Evolutionary conservation across 2,329 filamentous ascomycete genomes (phyloP).

Genomic region (Pseudodiploospora longispora): DNA sequence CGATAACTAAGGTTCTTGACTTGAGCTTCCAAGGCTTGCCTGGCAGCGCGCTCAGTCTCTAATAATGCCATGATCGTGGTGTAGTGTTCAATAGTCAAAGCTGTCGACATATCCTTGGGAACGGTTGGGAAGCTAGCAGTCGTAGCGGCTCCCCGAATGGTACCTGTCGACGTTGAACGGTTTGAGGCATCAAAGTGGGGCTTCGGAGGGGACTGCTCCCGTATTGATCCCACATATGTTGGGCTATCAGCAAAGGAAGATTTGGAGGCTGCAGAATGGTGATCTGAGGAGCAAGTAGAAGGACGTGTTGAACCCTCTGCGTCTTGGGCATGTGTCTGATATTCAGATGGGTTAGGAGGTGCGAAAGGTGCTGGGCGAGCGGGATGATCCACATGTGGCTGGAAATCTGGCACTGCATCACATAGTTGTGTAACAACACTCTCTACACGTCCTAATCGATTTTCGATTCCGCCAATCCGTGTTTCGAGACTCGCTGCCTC

Average conservation of each 20-base stretch:
- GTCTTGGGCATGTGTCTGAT: slow-evolving; percentile 14
- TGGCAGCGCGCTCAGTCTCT: slow-evolving; percentile 47
- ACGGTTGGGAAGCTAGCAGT: slow-evolving; percentile 34
- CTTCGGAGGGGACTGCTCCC: slow-evolving; percentile 1
- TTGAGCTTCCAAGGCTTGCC: slow-evolving; percentile 47
- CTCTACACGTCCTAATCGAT: slow-evolving; percentile 45
- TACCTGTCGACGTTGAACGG: slow-evolving; percentile 37
- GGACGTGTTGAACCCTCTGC: slow-evolving; percentile 2
- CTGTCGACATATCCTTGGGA: slow-evolving; percentile 21
- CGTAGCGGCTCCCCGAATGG: slow-evolving; percentile 34
- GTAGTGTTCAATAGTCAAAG: slow-evolving; percentile 39
- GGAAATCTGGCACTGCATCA: slow-evolving; percentile 35
- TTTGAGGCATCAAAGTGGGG: slow-evolving; percentile 6
- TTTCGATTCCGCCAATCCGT: slow-evolving; percentile 44
- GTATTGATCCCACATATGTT: slow-evolving; percentile 29
- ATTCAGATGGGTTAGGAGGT: slow-evolving; percentile 10
- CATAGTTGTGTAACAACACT: slow-evolving; percentile 42
- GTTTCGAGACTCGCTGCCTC: slow-evolving; percentile 46
- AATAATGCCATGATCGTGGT: slow-evolving; percentile 43
- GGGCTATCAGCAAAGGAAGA: slow-evolving; percentile 39
- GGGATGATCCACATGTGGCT: slow-evolving; percentile 21
- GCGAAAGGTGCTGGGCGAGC: slow-evolving; percentile 17
- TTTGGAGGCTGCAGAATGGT: slow-evolving; percentile 33
- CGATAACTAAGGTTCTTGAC: slow-evolving; percentile 45
- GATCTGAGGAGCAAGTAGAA: slow-evolving; percentile 22